Evolutionary conservation across 2,329 filamentous ascomycete genomes (phyloP).

Genomic region (Aureobasidium sp.): DNA sequence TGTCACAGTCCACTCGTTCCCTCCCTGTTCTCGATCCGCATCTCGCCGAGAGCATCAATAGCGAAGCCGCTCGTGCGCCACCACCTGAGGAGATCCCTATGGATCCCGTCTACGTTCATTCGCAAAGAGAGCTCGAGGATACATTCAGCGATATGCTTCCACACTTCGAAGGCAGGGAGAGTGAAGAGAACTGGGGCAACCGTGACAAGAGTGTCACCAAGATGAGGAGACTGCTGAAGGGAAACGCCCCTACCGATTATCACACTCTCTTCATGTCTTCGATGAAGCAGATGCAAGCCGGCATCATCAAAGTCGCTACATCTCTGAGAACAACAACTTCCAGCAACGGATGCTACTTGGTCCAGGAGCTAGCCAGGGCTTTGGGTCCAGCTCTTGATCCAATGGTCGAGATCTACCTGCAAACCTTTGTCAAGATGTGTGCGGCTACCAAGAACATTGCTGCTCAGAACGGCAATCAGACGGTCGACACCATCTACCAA

Average conservation of each 20-base stretch:
- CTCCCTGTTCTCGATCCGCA: slow-evolving; percentile 31
- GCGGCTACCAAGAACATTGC: slow-evolving; percentile 88
- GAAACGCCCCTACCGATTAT: slow-evolving; percentile 75
- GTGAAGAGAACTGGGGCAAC: slow-evolving; percentile 83
- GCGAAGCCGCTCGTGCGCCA: slow-evolving; percentile 45
- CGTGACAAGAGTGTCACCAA: slow-evolving; percentile 74
- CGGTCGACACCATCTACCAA: slow-evolving; percentile 69
- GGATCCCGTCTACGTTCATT: slow-evolving; percentile 77
- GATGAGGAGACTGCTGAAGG: slow-evolving; percentile 68
- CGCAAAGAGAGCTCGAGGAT: slow-evolving; percentile 79
- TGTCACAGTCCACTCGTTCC: slow-evolving; percentile 35
- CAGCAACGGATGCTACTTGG: slow-evolving; percentile 71
- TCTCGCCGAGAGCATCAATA: slow-evolving; percentile 33
- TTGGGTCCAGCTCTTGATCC: slow-evolving; percentile 73
- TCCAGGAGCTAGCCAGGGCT: slow-evolving; percentile 74
- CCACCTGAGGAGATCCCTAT: slow-evolving; percentile 60
- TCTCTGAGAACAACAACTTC: slow-evolving; percentile 85
- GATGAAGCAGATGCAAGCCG: slow-evolving; percentile 69
- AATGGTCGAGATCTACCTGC: slow-evolving; percentile 83
- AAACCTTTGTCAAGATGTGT: slow-evolving; percentile 81
- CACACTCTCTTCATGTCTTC: slow-evolving; percentile 59
- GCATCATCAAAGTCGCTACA: slow-evolving; percentile 75
- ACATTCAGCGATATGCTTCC: slow-evolving; percentile 71
- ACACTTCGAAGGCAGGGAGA: slow-evolving; percentile 79
- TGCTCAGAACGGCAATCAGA: slow-evolving; percentile 71